These are phyloP conservation scores for Fraxinus paxiana DNA, from an alignment of 305 asterid species.

Conservation along the genomic window DNA sequence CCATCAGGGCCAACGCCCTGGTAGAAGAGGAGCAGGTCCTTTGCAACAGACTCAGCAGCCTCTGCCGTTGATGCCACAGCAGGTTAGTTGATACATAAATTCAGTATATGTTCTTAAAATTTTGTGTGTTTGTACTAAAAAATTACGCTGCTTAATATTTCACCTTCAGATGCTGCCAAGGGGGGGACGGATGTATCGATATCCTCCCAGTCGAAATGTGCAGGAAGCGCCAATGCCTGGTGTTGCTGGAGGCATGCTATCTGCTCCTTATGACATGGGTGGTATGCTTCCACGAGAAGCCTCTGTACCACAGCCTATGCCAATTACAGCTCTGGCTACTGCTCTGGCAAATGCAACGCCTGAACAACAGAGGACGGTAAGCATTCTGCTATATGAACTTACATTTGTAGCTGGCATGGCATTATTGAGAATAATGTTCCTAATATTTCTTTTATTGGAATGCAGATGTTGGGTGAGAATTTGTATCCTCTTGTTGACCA, in stretches of 20 bases:
- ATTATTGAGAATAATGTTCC: neutral
- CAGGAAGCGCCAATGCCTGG: constrained; percentile 35
- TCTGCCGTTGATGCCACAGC: constrained; percentile 38
- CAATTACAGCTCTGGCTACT: constrained; percentile 41
- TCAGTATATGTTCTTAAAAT: neutral
- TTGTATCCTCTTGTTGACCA: constrained; percentile 49
- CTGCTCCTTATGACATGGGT: constrained; percentile 39
- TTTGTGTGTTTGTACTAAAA: neutral
- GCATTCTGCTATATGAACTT: neutral
- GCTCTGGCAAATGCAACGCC: constrained; percentile 46
- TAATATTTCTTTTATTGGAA: neutral
- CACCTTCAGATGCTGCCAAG: constrained; percentile 36
- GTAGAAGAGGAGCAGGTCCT: constrained; percentile 40
- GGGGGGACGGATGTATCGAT: constrained; percentile 45
- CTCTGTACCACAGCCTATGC: constrained; percentile 34
- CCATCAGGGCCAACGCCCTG: constrained; percentile 41
- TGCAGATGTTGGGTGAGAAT: constrained; percentile 53
- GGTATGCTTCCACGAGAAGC: constrained; percentile 40
- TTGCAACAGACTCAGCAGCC: constrained; percentile 41
- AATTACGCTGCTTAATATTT: neutral
- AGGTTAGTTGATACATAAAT: constrained; percentile 20
- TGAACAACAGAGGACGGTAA: constrained; percentile 47
- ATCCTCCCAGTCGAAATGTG: constrained; percentile 36
- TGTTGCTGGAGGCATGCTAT: constrained; percentile 37
- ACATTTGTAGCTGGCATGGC: neutral